Evolutionary conservation across 2,329 filamentous ascomycete genomes (phyloP).

Genomic region (Alternaria panax): DNA sequence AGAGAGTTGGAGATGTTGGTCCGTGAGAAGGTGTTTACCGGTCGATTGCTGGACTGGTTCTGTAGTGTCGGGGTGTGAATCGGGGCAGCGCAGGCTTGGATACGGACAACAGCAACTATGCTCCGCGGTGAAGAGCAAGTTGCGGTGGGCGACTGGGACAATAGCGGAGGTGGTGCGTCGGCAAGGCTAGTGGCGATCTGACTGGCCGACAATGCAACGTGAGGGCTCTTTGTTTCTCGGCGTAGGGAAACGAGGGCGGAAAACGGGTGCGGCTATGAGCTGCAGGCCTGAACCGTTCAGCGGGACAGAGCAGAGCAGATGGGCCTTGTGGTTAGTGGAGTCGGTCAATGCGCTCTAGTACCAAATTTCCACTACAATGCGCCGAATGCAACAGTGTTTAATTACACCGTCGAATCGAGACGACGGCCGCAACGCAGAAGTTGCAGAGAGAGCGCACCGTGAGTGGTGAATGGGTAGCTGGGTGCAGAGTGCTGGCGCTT

Average conservation of each 20-base stretch:
- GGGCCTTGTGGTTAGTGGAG: conserved; percentile 26
- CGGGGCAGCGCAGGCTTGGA: conserved; percentile 3
- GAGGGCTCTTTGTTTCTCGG: neutral
- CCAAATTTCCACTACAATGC: conserved; percentile 32
- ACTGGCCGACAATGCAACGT: conserved; percentile 1
- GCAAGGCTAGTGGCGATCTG: conserved; percentile 26
- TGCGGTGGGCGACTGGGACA: conserved; percentile 11
- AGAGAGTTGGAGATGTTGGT: neutral
- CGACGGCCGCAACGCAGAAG: conserved; percentile 26
- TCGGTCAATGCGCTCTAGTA: conserved; percentile 42
- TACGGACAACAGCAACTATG: conserved; percentile 18
- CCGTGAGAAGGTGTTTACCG: neutral
- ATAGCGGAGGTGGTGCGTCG: conserved; percentile 20
- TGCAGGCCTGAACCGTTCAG: conserved; percentile 8
- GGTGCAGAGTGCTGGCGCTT: conserved; percentile 36
- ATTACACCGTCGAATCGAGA: conserved; percentile 25
- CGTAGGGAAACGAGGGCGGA: conserved; percentile 2
- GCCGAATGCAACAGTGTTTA: conserved; percentile 24
- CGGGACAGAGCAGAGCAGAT: conserved; percentile 9
- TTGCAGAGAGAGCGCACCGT: conserved; percentile 24
- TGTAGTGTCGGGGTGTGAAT: neutral
- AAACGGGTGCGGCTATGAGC: neutral
- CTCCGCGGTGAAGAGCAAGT: conserved; percentile 6
- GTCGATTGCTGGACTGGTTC: neutral
- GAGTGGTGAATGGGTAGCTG: conserved; percentile 31